phyloP scores from a whole-genome alignment of 371 early-diverging fungal species.

The Apophysomyces ossiformis region DNA sequence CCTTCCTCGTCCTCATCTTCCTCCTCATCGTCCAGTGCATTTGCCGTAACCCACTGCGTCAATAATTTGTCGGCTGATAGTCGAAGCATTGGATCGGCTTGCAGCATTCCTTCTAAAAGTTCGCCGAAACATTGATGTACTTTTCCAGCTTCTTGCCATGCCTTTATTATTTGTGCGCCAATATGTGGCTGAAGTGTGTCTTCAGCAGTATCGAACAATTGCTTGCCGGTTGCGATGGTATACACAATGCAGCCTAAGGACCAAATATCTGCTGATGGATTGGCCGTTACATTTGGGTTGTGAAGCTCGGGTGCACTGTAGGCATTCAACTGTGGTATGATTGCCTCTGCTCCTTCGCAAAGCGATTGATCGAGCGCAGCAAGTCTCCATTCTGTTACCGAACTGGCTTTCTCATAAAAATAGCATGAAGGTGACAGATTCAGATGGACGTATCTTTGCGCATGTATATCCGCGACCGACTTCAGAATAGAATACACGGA shows the following conservation, averaged over 20 bases:
- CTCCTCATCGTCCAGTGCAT: constrained; percentile 22
- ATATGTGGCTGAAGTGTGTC: constrained; percentile 11
- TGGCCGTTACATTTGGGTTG: neutral
- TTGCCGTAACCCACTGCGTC: constrained; percentile 18
- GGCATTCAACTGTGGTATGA: constrained; percentile 1
- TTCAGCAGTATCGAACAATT: neutral
- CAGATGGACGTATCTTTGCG: constrained; percentile 20
- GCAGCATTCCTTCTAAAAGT: constrained; percentile 23
- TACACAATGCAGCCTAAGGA: constrained; percentile 25
- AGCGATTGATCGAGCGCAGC: constrained; percentile 17
- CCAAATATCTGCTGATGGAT: constrained; percentile 23
- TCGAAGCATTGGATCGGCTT: constrained; percentile 15
- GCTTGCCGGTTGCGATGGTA: constrained; percentile 19
- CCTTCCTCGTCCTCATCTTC: neutral
- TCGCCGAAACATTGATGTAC: constrained; percentile 11
- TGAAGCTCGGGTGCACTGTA: constrained; percentile 24
- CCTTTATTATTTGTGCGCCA: constrained; percentile 11
- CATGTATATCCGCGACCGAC: constrained; percentile 20
- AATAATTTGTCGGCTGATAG: constrained; percentile 14
- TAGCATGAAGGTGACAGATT: constrained; percentile 15
- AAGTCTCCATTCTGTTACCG: constrained; percentile 22
- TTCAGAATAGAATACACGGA: constrained; percentile 18
- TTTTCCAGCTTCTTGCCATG: constrained; percentile 18
- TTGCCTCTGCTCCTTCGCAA: constrained; percentile 5
- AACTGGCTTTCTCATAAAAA: constrained; percentile 18